Evolutionary conservation across 1,139 yeast species (phyloP).

Genomic region (Saccharomyces pastorianus): DNA sequence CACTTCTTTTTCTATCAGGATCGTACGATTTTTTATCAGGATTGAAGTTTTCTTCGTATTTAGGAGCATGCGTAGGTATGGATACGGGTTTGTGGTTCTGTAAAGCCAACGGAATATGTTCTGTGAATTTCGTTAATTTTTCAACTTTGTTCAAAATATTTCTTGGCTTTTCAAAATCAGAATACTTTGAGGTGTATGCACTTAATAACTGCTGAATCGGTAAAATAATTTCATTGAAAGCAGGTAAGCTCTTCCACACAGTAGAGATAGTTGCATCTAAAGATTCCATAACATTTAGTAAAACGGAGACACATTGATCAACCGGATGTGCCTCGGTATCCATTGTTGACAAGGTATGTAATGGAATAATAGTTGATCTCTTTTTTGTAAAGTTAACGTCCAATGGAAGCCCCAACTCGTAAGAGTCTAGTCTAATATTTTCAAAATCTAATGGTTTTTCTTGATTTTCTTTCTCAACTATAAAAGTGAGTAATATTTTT

Average conservation of each 20-base stretch:
- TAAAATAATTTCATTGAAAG: constrained; percentile 46
- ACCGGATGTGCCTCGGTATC: constrained; percentile 11
- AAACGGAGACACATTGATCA: constrained; percentile 32
- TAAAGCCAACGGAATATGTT: constrained; percentile 66
- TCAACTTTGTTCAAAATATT: constrained; percentile 37
- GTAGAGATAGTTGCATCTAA: constrained; percentile 16
- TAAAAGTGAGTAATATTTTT: constrained; percentile 40
- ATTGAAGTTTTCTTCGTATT: constrained; percentile 91
- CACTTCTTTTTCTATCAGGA: constrained; percentile 71
- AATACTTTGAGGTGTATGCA: constrained; percentile 14
- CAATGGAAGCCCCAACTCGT: constrained; percentile 19
- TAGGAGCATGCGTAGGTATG: constrained; percentile 79
- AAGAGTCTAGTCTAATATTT: constrained; percentile 21
- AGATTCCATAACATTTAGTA: constrained; percentile 27
- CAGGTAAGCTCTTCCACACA: constrained; percentile 58
- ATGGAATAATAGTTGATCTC: constrained; percentile 11
- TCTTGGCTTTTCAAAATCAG: constrained; percentile 22
- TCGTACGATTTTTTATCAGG: constrained; percentile 93
- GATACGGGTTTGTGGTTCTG: constrained; percentile 85
- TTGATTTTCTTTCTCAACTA: constrained; percentile 30
- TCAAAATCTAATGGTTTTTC: constrained; percentile 1
- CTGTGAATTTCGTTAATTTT: constrained; percentile 46
- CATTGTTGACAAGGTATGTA: constrained; percentile 20
- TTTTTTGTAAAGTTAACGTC: constrained; percentile 9
- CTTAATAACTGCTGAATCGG: constrained; percentile 27